Percentiles rank a stretch among this genome's conserved stretches.
These are phyloP conservation scores for Colletotrichum agaves DNA, from an alignment of 2,329 filamentous ascomycete species.

Conservation along the genomic window DNA sequence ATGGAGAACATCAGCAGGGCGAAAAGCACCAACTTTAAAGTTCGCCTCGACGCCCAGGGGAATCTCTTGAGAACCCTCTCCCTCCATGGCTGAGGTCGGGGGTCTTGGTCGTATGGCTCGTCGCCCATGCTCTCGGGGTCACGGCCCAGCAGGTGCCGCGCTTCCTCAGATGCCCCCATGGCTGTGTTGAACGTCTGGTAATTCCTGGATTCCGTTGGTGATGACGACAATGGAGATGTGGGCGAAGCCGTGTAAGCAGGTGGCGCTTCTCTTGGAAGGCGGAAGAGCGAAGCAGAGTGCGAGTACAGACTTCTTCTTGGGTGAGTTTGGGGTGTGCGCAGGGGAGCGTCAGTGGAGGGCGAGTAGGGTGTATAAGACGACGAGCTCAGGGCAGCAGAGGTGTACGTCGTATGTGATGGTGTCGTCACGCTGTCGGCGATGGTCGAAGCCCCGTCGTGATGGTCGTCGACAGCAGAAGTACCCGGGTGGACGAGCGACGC, in stretches of 20 bases:
- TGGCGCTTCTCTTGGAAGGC: conserved; percentile 53
- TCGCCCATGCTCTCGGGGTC: conserved; percentile 60
- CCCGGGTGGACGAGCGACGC: conserved; percentile 24
- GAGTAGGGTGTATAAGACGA: conserved; percentile 37
- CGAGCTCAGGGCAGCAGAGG: conserved; percentile 25
- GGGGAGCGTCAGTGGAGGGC: conserved; percentile 24
- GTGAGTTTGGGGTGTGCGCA: conserved; percentile 36
- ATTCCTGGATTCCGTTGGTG: conserved; percentile 45
- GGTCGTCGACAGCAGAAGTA: conserved; percentile 15
- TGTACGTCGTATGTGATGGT: conserved; percentile 29
- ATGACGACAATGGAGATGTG: conserved; percentile 44
- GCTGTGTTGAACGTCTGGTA: conserved; percentile 57
- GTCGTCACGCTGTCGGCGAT: conserved; percentile 28
- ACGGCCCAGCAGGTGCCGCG: conserved; percentile 53
- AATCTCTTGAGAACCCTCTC: conserved; percentile 37
- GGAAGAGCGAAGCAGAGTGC: conserved; percentile 23
- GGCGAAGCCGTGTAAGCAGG: conserved; percentile 61
- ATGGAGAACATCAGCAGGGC: conserved; percentile 48
- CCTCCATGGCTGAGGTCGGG: conserved; percentile 40
- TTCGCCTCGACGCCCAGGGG: conserved; percentile 40
- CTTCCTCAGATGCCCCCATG: conserved; percentile 58
- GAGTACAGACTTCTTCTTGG: conserved; percentile 25
- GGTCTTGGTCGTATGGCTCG: conserved; percentile 39
- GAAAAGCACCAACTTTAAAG: conserved; percentile 46
- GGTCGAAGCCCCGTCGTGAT: conserved; percentile 30